Evolutionary conservation across 176 grass and related monocot genomes (phyloP).

Genomic region (Carex scoparia): DNA sequence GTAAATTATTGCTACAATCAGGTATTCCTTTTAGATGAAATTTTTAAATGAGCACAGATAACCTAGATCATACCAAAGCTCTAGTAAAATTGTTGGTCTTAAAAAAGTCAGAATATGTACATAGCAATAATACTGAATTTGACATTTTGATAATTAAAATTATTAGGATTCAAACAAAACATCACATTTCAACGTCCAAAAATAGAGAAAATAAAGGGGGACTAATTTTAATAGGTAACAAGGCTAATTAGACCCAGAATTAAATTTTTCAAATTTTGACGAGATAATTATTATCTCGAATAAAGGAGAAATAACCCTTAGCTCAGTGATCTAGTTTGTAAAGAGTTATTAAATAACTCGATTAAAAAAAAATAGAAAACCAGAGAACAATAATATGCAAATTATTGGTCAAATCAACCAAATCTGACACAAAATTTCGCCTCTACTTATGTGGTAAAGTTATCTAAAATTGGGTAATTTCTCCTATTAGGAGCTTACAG

Average conservation of each 20-base stretch:
- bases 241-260: neutral
- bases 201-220: no score
- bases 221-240: neutral
- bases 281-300: neutral
- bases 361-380: neutral
- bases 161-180: neutral
- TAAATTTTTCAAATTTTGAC: neutral
- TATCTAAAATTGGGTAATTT: neutral
- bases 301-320: neutral
- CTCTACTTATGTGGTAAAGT: neutral
- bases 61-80: neutral
- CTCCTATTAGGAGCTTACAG: neutral
- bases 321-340: slow-evolving; percentile 15
- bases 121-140: neutral
- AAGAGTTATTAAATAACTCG: neutral
- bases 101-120: neutral
- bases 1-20: neutral
- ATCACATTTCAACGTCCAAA: neutral
- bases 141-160: neutral
- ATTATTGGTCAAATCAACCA: neutral
- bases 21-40: neutral
- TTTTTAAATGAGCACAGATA: neutral
- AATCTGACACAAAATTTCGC: neutral
- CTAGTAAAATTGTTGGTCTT: neutral
- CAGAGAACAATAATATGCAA: neutral